Base-by-base conservation (phyloP, 2,329 filamentous ascomycete species). In the Alternaria novae-zelandiae region DNA sequence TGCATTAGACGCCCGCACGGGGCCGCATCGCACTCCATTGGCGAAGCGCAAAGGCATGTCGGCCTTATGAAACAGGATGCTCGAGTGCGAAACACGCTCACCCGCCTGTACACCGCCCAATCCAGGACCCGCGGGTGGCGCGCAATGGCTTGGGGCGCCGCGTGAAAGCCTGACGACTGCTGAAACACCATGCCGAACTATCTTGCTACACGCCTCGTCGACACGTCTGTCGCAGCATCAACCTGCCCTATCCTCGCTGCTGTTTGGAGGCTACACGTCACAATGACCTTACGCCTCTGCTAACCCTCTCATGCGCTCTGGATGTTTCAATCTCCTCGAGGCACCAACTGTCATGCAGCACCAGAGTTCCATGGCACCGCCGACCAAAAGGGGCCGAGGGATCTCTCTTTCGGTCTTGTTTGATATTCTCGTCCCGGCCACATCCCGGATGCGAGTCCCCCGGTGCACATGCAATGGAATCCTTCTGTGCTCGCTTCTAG, bases 401-500 rank as follows among this genome's bases (percentile, higher is more conserved):
- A 61, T 20, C 36, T 41, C 41, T 41, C 23, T n/a, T 60, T 54
- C 49, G 41, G 46, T 26, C 45, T 36, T 53, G 56, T 58, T 58
- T 51, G 56, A 44, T 58, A 30, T 44, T 12, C 30, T 51, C 23
- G 30, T 30, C 41, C 47, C 15, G 45, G 49, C 49, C 17, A 25
- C 28, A 51, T 47, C 45, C 55, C 50, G 59, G 61, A 30, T 43
- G 36, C 17, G 45, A 55, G 51, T 58, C 51, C 47, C 45, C 36
- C 43, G 13, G 26, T 45, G 28, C 30, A 41, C 9, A 58, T 51
- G 43, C 59, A 32, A 25, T 49, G 28, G 44, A 30, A 17, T 55
- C 57, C 70, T 72, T 72, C 71, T 61, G 54, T 56, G 49, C 20
- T n/a, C 49, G 49, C 51, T 74, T 73, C 70, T 64, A 69, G 71